Evolutionary conservation across 495 filamentous ascomycete species (phyloP).

Genomic region (Penicillium coprophilum): DNA sequence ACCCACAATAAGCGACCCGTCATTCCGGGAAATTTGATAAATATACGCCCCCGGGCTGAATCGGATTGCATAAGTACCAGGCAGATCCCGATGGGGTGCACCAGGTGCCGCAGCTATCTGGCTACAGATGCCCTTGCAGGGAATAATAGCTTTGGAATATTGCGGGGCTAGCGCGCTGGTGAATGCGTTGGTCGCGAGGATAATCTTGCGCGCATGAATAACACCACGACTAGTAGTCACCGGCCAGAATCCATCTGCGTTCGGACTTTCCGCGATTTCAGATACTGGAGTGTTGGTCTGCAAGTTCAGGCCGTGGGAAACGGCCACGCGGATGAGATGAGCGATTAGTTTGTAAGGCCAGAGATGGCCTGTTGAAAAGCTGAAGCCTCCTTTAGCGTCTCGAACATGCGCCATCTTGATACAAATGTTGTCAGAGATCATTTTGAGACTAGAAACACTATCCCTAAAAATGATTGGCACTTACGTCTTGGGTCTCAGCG

Average conservation of each 20-base stretch:
- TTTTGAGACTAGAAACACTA: too few species aligned
- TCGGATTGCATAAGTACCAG: conserved; percentile 32
- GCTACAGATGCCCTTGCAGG: conserved; percentile 55
- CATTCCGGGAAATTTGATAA: conserved; percentile 68
- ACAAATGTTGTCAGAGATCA: not conserved
- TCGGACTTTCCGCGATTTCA: conserved; percentile 23
- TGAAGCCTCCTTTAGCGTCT: conserved; percentile 35
- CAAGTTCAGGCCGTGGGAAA: conserved; percentile 47
- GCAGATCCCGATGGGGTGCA: conserved; percentile 24
- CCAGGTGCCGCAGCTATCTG: conserved; percentile 62
- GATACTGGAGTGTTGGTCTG: conserved; percentile 61
- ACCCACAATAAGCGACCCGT: conserved; percentile 74
- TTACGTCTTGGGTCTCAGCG: conserved; percentile 31
- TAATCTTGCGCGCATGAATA: conserved; percentile 53
- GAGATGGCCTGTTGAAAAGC: conserved; percentile 56
- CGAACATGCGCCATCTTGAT: conserved; percentile 35
- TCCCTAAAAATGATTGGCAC: not conserved
- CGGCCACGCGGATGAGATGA: conserved; percentile 51
- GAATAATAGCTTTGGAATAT: conserved; percentile 62
- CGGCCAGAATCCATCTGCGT: conserved; percentile 21
- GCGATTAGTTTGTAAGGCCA: conserved; percentile 64
- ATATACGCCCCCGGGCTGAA: conserved; percentile 20
- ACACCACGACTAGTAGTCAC: conserved; percentile 56
- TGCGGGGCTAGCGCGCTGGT: conserved; percentile 55
- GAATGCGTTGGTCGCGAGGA: conserved; percentile 75